A percentile compares a stretch with the other conserved stretches of the same genome.
Conservation (phyloP, 2,329 filamentous ascomycete species). For the Diaporthe vexans region DNA sequence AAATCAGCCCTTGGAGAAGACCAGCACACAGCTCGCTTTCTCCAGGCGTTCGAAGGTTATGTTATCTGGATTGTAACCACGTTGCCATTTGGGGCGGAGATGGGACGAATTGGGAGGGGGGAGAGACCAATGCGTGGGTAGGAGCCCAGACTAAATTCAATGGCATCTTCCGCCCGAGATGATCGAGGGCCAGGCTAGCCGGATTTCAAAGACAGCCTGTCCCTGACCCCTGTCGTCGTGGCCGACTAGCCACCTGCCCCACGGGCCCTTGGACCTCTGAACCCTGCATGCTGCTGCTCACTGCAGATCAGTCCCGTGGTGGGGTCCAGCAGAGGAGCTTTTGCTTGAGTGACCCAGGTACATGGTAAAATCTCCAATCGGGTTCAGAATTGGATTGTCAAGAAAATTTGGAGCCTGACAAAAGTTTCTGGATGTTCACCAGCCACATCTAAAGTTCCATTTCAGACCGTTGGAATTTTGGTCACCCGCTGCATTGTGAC, state of each 20-base stretch:
- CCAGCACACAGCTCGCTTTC: not conserved
- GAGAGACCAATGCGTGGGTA: conserved; percentile 11
- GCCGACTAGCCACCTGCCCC: conserved; percentile 19
- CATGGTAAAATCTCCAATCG: conserved; percentile 29
- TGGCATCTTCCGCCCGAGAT: conserved; percentile 7
- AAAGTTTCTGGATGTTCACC: conserved; percentile 28
- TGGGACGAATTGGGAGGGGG: conserved; percentile 10
- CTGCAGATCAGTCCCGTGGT: conserved; percentile 27
- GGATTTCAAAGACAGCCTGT: conserved; percentile 14
- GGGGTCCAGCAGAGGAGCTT: conserved; percentile 24
- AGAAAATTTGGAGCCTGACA: conserved; percentile 22
- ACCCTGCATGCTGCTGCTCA: conserved; percentile 21
- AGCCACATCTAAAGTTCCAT: not conserved
- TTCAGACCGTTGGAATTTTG: not conserved
- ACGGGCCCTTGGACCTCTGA: conserved; percentile 12
- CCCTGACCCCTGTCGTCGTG: conserved; percentile 25
- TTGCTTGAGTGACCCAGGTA: not conserved
- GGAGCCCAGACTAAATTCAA: not conserved
- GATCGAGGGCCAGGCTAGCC: conserved; percentile 25
- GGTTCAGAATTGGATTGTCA: conserved; percentile 19
- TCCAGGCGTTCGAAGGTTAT: conserved; percentile 14
- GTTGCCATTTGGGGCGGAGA: conserved; percentile 22
- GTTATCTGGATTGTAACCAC: conserved; percentile 23
- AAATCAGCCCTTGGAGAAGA: conserved; percentile 8
- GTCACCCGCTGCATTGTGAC: not conserved